Base-by-base conservation (phyloP, 2,329 filamentous ascomycete genomes). In the Cercospora zeina region DNA sequence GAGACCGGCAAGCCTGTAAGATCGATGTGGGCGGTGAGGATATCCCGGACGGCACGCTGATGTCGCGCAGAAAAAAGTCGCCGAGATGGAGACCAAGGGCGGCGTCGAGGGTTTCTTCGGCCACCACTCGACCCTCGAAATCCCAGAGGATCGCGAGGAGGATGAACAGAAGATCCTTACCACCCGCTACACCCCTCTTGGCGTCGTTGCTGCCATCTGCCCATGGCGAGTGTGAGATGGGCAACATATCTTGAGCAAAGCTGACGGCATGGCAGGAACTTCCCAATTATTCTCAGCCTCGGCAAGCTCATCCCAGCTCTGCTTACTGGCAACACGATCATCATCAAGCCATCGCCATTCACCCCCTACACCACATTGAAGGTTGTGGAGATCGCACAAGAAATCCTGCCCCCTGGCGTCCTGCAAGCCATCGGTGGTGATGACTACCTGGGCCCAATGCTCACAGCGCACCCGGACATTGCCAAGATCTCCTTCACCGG, bases 401-500 rank as follows among this genome's bases (percentile, higher is more conserved):
- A 80, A 21, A 77, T 87, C 74, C 84, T 88, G 73, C 85, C 85
- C 1, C 81, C 83, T 0, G 86, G 86, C 39, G 83, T 89, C n/a
- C 71, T 88, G 1, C 85, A 88, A 68, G 82, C 78, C 0, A 73
- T 89, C 1, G 82, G 82, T 56, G 86, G 86, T 6, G 84, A 84
- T 56, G 85, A 88, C 66, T 77, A 79, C 45, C 80, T 89, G 5
- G 86, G 86, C 3, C 83, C 82, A 0, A 80, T 79, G 79, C 72
- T 88, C 56, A 86, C 84, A 0, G 73, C 71, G n/a, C 85, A 88
- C 68, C 83, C 84, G 0, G 82, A 79, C 19, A 81, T 88, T 59
- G 79, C 82, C 61, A 88, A 87, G 78, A 82, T 89, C 70, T 81
- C 78, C 66, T 89, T 89, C 74, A 88, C 86, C 0, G 85, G 86